phyloP scores from a whole-genome alignment of 2,329 filamentous ascomycete species.

The Alternaria burnsii region DNA sequence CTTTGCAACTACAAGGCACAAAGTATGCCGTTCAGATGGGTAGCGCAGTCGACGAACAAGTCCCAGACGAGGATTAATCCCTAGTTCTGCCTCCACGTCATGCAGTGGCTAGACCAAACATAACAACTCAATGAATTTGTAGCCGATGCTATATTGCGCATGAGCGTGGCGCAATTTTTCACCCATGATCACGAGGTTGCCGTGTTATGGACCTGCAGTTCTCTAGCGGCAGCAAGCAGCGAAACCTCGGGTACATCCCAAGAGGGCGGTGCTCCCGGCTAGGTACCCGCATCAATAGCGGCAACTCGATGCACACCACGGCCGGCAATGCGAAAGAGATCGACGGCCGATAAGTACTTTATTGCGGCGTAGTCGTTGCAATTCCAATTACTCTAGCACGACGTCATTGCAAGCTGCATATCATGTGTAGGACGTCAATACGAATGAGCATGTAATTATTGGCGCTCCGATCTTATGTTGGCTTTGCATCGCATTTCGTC shows the following conservation, averaged over 20 bases:
- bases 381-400: background rate
- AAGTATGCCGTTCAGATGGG: background rate
- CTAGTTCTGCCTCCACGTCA: background rate
- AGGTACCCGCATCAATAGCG: constrained; percentile 8
- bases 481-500: background rate
- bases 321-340: background rate
- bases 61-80: background rate
- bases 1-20: background rate
- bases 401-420: background rate
- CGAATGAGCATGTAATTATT: background rate
- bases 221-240: constrained; percentile 5
- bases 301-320: constrained; percentile 2
- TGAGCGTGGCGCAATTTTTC: background rate
- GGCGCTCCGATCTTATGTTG: background rate
- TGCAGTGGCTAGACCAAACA: background rate
- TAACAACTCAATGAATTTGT: background rate
- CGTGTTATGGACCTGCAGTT: constrained; percentile 1
- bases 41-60: background rate
- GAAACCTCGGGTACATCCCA: constrained; percentile 4
- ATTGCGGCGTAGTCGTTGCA: constrained; percentile 8
- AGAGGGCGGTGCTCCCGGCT: background rate
- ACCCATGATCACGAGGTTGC: background rate
- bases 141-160: background rate
- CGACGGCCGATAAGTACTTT: background rate
- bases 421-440: background rate